Percentiles rank a stretch among this genome's conserved stretches.
Evolutionary conservation across 805 yeast genomes (phyloP).

Genomic region (Lachancea quebecensis): DNA sequence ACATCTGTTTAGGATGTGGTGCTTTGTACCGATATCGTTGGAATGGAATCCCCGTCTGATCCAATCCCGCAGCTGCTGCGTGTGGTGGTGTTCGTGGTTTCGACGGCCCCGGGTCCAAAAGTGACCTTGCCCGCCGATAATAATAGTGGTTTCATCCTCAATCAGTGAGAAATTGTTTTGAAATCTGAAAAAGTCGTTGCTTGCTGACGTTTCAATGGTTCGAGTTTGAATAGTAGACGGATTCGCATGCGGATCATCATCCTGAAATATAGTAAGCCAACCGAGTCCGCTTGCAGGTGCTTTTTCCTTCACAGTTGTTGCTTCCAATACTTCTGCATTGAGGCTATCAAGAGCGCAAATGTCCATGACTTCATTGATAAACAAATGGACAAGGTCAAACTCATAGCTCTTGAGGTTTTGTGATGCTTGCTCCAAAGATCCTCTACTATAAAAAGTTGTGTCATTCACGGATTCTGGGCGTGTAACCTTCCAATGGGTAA

Average conservation of each 20-base stretch:
- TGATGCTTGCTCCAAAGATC: not conserved
- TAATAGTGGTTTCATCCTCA: conserved; percentile 5
- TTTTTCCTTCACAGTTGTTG: conserved; percentile 1
- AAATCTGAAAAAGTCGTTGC: not conserved
- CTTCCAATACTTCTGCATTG: not conserved
- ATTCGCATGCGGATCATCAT: not conserved
- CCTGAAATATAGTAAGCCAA: conserved; percentile 8
- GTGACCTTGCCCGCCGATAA: not conserved
- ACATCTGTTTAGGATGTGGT: conserved; percentile 3
- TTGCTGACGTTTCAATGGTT: conserved; percentile 1
- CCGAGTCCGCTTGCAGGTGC: conserved; percentile 3
- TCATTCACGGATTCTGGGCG: not conserved
- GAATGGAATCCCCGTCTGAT: conserved; percentile 4
- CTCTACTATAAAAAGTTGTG: not conserved
- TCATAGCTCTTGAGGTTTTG: conserved; percentile 2
- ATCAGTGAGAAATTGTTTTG: conserved; percentile 1
- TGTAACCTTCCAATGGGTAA: not conserved
- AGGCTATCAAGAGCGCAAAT: conserved; percentile 4
- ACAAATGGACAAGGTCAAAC: conserved; percentile 8
- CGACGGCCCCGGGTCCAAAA: not conserved
- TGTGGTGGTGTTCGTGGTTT: not conserved
- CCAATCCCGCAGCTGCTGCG: conserved; percentile 3
- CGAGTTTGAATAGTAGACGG: conserved; percentile 1
- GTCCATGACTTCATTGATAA: conserved; percentile 9
- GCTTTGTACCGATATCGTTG: not conserved